phyloP scores from a whole-genome alignment of 805 yeast genomes.

The Lachancea meyersii region DNA sequence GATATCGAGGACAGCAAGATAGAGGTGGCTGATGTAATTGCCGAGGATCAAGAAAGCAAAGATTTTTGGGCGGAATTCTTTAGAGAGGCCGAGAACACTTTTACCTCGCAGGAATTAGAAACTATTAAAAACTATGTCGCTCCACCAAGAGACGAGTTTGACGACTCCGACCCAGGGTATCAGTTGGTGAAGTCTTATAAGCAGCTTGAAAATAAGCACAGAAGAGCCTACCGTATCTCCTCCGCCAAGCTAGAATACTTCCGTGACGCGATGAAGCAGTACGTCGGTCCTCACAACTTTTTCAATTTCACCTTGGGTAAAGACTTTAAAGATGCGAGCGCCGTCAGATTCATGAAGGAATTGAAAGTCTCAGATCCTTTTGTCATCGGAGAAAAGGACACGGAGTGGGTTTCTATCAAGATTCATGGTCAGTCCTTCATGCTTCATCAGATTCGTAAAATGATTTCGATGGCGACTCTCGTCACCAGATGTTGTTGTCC shows the following conservation, averaged over 20 bases:
- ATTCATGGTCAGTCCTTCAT: constrained; percentile 97
- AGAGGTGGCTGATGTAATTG: constrained; percentile 52
- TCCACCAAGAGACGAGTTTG: constrained; percentile 35
- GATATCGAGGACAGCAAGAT: constrained; percentile 48
- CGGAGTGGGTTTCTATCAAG: constrained; percentile 94
- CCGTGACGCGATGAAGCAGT: constrained; percentile 62
- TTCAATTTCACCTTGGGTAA: constrained; percentile 85
- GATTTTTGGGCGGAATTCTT: constrained; percentile 61
- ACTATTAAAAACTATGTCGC: constrained; percentile 29
- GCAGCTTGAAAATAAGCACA: constrained; percentile 54
- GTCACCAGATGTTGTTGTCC: constrained; percentile 86
- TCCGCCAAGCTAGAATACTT: constrained; percentile 54
- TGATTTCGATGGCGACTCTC: constrained; percentile 92
- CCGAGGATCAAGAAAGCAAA: constrained; percentile 63
- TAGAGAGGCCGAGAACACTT: constrained; percentile 34
- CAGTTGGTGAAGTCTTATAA: constrained; percentile 47
- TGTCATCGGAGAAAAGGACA: constrained; percentile 80
- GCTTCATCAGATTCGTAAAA: constrained; percentile 96
- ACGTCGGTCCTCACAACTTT: constrained; percentile 87
- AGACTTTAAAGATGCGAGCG: constrained; percentile 74
- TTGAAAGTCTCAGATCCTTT: constrained; percentile 81
- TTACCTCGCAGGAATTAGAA: constrained; percentile 25
- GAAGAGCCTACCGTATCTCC: constrained; percentile 65
- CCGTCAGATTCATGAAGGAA: constrained; percentile 74
- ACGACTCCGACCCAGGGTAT: constrained; percentile 35